Base-by-base conservation (phyloP, 495 filamentous ascomycete species). In the Xylaria grammica region DNA sequence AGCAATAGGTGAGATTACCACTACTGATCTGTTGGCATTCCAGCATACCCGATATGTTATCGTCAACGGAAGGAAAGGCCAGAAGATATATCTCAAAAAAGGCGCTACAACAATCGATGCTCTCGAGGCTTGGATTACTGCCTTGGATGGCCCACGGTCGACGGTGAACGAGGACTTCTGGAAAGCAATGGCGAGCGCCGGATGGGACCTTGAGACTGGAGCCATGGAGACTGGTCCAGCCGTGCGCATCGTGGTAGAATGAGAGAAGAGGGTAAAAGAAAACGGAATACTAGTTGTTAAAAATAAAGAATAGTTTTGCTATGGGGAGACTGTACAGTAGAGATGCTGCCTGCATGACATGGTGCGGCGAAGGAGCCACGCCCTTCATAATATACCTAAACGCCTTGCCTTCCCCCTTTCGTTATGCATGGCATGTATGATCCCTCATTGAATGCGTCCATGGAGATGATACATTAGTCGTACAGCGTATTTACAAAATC, bases 61-160 rank as follows among this genome's bases (percentile, higher is more conserved):
- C 74, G 69, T 81, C 50, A 67, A 72, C 68, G 51, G 67, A 58
- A 77, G 84, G 62, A 58, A 62, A 11, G 69, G 65, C 9, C 66
- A 72, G 24, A 75, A 68, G 36, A 80, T 80, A 53, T 85, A 82
- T 53, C 72, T 97, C 15, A 93, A 93, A 74, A 79, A 84, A 56
- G 79, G 70, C 8, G 82, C 81, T 29, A 78, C 75, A 0, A 74
- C 82, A 20, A 72, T 69, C 38, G 74, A 77, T 24, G 85, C 89
- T 62, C 72, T 93, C 1, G 85, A 85, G 72, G 91, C 89, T 8
- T 97, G 91, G 91, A 80, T 83, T 49, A 88, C 94, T 67, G 91
- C 89, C 7, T 81, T 94, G 6, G 73, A 76, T 32, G 75, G 74
- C 4, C 49, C 69, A 45, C 59, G 74, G 32, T 73, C 68, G 26